These are phyloP conservation scores for Paramecium caudatum DNA, from an alignment of 73 alveolate species.

Conservation along the genomic window DNA sequence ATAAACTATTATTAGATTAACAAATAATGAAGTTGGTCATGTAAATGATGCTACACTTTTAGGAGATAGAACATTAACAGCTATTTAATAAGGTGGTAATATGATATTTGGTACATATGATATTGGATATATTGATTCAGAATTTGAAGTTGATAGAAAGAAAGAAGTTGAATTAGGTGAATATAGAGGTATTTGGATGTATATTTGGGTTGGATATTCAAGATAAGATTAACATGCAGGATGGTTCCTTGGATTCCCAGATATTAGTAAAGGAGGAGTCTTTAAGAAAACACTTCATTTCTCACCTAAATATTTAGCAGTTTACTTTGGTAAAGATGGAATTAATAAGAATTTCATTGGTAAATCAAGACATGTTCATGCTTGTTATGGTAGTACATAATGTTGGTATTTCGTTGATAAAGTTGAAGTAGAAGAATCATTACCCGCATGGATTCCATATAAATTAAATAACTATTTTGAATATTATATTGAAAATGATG, in stretches of 20 bases:
- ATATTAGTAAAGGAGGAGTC: constrained; percentile 14
- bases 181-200: constrained; percentile 70
- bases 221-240: constrained; percentile 45
- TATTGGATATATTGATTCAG: constrained; percentile 58
- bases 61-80: constrained; percentile 69
- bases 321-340: constrained; percentile 64
- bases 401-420: constrained; percentile 51
- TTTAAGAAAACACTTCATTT: constrained; percentile 22
- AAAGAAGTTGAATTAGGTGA: neutral
- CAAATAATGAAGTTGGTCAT: constrained; percentile 39
- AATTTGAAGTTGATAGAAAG: constrained; percentile 21
- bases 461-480: constrained; percentile 29
- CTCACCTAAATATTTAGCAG: constrained; percentile 57
- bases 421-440: constrained; percentile 23
- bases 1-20: constrained; percentile 23
- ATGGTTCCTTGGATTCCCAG: constrained; percentile 71
- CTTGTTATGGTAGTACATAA: constrained; percentile 61
- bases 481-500: constrained; percentile 30
- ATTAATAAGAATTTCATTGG: neutral
- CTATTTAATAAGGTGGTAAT: constrained; percentile 1
- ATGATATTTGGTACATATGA: constrained; percentile 55
- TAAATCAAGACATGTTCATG: constrained; percentile 54
- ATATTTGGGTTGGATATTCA: constrained; percentile 67
- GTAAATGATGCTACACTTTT: constrained; percentile 25
- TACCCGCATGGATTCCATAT: constrained; percentile 57